Conservation (phyloP, 2,329 filamentous ascomycete genomes). For the Aspergillus tubingensis region DNA sequence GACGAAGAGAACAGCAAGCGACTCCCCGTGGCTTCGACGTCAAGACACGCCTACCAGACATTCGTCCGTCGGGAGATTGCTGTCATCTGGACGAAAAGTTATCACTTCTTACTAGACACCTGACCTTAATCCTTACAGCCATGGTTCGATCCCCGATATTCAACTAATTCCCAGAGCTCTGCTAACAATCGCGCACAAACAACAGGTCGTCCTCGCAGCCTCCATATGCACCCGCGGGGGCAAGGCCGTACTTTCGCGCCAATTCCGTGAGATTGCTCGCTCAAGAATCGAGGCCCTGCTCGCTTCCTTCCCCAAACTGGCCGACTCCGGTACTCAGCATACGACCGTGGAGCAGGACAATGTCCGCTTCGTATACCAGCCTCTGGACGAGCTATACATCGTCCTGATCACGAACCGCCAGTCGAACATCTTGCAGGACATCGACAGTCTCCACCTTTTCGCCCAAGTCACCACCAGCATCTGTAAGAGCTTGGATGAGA, state of each 20-base stretch:
- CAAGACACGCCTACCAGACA: conserved; percentile 15
- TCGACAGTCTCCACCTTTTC: conserved; percentile 96
- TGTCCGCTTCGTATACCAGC: conserved; percentile 99
- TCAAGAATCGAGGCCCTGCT: conserved; percentile 95
- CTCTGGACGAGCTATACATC: conserved; percentile 98
- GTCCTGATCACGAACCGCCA: conserved; percentile 99
- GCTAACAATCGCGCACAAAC: conserved; percentile 27
- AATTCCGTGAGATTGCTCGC: conserved; percentile 96
- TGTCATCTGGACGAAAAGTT: conserved; percentile 6
- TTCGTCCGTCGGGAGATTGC: conserved; percentile 4
- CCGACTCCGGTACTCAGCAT: conserved; percentile 93
- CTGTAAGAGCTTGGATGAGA: conserved; percentile 93
- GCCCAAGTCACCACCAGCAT: conserved; percentile 96
- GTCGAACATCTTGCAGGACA: conserved; percentile 98
- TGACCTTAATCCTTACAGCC: conserved; percentile 4
- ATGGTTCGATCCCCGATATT: conserved; percentile 30
- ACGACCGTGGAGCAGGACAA: conserved; percentile 99
- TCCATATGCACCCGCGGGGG: conserved; percentile 98
- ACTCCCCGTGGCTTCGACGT: conserved; percentile 24
- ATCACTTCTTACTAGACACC: conserved; percentile 1
- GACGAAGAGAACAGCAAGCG: conserved; percentile 45
- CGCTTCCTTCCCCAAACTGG: conserved; percentile 95
- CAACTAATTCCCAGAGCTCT: not conserved
- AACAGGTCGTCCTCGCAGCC: conserved; percentile 92
- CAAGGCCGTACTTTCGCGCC: conserved; percentile 95